Percentiles rank a stretch among this genome's conserved stretches.
phyloP scores from a whole-genome alignment of 1,284 basidiomycete species.

The Schizophyllum commune region DNA sequence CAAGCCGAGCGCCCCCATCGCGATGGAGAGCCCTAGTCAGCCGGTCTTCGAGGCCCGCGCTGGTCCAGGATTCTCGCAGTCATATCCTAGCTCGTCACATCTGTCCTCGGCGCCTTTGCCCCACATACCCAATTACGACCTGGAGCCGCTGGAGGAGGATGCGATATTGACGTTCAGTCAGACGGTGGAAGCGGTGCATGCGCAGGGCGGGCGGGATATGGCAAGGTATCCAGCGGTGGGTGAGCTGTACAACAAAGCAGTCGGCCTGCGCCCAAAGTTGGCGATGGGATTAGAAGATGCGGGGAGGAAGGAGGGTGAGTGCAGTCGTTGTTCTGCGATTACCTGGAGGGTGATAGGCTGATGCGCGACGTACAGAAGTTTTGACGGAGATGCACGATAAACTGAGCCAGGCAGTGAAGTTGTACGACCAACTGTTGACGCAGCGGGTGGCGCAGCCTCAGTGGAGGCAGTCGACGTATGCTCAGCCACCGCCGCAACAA shows the following conservation, averaged over 20 bases:
- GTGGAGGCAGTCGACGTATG: slow-evolving; percentile 29
- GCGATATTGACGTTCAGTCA: slow-evolving; percentile 85
- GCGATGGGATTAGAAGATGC: slow-evolving; percentile 83
- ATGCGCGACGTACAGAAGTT: slow-evolving; percentile 46
- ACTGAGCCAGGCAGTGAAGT: slow-evolving; percentile 81
- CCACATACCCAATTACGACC: slow-evolving; percentile 64
- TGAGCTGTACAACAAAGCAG: slow-evolving; percentile 82
- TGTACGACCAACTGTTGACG: slow-evolving; percentile 85
- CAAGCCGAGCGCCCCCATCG: slow-evolving; percentile 69
- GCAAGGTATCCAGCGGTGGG: slow-evolving; percentile 76
- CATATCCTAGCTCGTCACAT: slow-evolving; percentile 23
- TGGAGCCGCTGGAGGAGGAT: slow-evolving; percentile 74
- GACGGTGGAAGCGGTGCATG: slow-evolving; percentile 78
- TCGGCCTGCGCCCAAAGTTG: slow-evolving; percentile 73
- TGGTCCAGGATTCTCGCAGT: slow-evolving; percentile 31
- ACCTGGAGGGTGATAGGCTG: neutral
- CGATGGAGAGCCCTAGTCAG: slow-evolving; percentile 47
- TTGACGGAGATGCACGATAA: slow-evolving; percentile 92
- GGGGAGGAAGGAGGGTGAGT: slow-evolving; percentile 78
- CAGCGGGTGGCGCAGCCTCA: slow-evolving; percentile 70
- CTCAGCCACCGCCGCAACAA: slow-evolving; percentile 8
- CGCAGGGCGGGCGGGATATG: slow-evolving; percentile 71
- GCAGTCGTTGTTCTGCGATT: slow-evolving; percentile 1
- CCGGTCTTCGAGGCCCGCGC: slow-evolving; percentile 25
- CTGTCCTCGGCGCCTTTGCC: slow-evolving; percentile 14